Evolutionary conservation across 805 yeast species (phyloP).

Genomic region (Candida glaebosa): DNA sequence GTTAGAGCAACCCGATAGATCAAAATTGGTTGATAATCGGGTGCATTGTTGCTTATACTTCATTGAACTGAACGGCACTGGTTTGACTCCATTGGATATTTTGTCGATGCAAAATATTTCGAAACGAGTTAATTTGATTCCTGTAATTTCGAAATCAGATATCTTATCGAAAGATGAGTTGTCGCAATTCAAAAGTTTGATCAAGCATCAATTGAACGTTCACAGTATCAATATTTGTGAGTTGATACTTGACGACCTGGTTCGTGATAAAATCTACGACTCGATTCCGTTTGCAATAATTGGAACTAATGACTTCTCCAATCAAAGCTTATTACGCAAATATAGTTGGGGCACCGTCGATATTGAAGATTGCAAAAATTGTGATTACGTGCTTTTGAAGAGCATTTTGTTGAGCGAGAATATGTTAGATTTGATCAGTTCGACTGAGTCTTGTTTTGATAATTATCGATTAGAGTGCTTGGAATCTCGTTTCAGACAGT

Average conservation of each 20-base stretch:
- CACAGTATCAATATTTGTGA: constrained; percentile 31
- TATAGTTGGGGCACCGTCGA: constrained; percentile 88
- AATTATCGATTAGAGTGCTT: constrained; percentile 59
- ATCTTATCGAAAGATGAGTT: constrained; percentile 26
- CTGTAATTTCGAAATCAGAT: constrained; percentile 38
- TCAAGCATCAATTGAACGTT: constrained; percentile 20
- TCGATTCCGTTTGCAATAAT: constrained; percentile 68
- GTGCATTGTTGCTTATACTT: constrained; percentile 87
- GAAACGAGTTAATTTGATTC: constrained; percentile 34
- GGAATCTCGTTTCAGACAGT: constrained; percentile 39
- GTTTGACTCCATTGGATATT: constrained; percentile 36
- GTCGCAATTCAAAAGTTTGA: constrained; percentile 18
- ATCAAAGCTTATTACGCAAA: constrained; percentile 56
- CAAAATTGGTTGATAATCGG: constrained; percentile 50
- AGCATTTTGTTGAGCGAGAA: constrained; percentile 63
- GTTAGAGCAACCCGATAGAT: constrained; percentile 49
- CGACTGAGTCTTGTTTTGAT: constrained; percentile 78
- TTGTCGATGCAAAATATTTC: constrained; percentile 32
- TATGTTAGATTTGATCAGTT: constrained; percentile 72
- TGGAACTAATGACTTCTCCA: constrained; percentile 50
- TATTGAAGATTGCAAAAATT: constrained; percentile 70
- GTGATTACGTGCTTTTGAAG: constrained; percentile 70
- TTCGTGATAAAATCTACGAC: constrained; percentile 29
- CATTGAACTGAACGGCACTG: constrained; percentile 63
- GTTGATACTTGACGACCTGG: constrained; percentile 25